These are phyloP conservation scores for Boletus mariae DNA, from an alignment of 1,284 basidiomycete species.

Conservation along the genomic window DNA sequence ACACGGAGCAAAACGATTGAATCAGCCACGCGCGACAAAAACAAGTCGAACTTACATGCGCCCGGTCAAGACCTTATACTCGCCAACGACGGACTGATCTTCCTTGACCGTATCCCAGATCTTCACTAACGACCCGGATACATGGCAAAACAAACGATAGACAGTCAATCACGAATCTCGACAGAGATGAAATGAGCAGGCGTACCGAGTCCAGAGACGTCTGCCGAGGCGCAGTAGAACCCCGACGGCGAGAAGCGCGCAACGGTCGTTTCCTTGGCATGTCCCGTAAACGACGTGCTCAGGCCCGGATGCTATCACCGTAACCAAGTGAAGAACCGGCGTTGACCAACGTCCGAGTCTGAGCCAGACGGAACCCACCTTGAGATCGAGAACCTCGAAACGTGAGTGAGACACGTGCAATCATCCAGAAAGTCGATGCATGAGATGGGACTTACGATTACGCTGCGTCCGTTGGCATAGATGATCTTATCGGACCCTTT, in stretches of 20 bases:
- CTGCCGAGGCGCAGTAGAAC: constrained; percentile 92
- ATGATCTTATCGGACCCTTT: constrained; percentile 65
- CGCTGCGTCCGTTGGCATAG: constrained; percentile 82
- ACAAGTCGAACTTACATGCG: constrained; percentile 56
- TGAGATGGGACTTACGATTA: constrained; percentile 61
- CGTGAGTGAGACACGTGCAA: constrained; percentile 1
- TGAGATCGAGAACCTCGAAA: constrained; percentile 57
- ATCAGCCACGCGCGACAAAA: background rate
- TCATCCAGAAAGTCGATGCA: background rate
- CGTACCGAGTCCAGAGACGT: constrained; percentile 73
- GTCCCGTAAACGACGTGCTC: constrained; percentile 69
- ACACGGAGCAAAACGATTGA: background rate
- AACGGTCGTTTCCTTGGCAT: constrained; percentile 83
- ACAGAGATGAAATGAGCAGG: background rate
- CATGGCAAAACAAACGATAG: background rate
- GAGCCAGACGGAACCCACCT: constrained; percentile 33
- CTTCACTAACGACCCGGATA: constrained; percentile 49
- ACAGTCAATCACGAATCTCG: background rate
- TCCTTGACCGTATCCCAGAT: constrained; percentile 93
- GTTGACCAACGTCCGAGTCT: background rate
- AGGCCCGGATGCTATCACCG: constrained; percentile 47
- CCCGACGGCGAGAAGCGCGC: constrained; percentile 92
- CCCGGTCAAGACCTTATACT: constrained; percentile 81
- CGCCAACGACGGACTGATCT: constrained; percentile 82
- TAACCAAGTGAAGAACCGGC: background rate